Percentiles rank a stretch among this genome's conserved stretches.
Evolutionary conservation across 2,329 filamentous ascomycete genomes (phyloP).

Genomic region (Fusarium verrucosum): DNA sequence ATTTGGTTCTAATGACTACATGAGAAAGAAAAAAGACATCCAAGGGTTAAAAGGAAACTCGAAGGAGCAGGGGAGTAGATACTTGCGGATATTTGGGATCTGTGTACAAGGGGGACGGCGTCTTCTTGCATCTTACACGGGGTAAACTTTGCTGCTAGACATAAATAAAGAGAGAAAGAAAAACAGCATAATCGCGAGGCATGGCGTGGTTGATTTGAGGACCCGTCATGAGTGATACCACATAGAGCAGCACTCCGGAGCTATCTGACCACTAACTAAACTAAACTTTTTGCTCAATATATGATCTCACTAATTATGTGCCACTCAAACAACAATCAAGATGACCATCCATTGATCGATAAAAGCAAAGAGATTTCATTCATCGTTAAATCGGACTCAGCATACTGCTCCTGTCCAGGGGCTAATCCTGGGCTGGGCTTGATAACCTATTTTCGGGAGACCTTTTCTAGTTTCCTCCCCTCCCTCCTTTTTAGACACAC

Average conservation of each 20-base stretch:
- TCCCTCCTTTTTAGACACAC: not conserved
- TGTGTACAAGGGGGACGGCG: constrained; percentile 42
- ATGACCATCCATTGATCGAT: constrained; percentile 3
- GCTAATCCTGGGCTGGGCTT: constrained; percentile 18
- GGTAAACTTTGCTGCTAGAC: constrained; percentile 38
- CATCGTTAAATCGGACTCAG: constrained; percentile 26
- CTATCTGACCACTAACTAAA: constrained; percentile 41
- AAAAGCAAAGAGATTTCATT: constrained; percentile 30
- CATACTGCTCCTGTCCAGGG: constrained; percentile 2
- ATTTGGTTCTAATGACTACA: constrained; percentile 42
- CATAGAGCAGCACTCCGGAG: constrained; percentile 43
- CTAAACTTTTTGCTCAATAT: constrained; percentile 41
- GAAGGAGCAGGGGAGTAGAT: constrained; percentile 22
- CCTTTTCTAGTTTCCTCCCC: constrained; percentile 5
- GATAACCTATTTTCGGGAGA: constrained; percentile 15
- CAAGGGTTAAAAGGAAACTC: constrained; percentile 3
- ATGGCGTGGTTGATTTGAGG: constrained; percentile 39
- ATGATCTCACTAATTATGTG: not conserved
- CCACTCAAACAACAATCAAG: not conserved
- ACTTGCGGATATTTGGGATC: constrained; percentile 31
- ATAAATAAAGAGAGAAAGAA: constrained; percentile 24
- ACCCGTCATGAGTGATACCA: constrained; percentile 45
- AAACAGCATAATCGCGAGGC: constrained; percentile 26
- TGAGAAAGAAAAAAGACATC: constrained; percentile 26
- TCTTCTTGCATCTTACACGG: constrained; percentile 42